Evolutionary conservation across 2,329 filamentous ascomycete genomes (phyloP).

Genomic region (Pseudogymnoascus sp.): DNA sequence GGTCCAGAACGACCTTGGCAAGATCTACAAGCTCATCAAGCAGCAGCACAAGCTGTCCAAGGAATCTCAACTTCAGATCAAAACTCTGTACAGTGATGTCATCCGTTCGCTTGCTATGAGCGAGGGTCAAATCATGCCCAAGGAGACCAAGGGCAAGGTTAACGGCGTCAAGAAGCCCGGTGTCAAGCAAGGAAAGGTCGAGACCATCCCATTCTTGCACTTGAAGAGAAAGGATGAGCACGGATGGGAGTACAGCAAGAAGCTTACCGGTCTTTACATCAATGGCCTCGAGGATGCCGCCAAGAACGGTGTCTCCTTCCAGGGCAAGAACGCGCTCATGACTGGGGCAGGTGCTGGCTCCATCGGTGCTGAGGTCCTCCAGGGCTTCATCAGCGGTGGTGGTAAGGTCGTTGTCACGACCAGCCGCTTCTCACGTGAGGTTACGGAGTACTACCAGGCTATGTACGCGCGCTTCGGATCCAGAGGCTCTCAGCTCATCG

Average conservation of each 20-base stretch:
- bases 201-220: constrained; percentile 96
- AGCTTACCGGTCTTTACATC: constrained; percentile 86
- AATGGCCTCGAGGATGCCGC: constrained; percentile 87
- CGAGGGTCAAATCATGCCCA: constrained; percentile 90
- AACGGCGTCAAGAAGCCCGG: constrained; percentile 46
- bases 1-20: constrained; percentile 89
- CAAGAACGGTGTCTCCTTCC: constrained; percentile 78
- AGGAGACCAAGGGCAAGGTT: constrained; percentile 62
- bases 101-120: constrained; percentile 95
- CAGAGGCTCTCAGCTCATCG: constrained; percentile 89
- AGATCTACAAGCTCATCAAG: constrained; percentile 97
- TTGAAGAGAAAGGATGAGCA: constrained; percentile 89
- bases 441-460: constrained; percentile 97
- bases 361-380: constrained; percentile 92
- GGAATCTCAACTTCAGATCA: constrained; percentile 92
- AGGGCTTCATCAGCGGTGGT: constrained; percentile 91
- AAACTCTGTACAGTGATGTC: constrained; percentile 87
- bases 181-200: constrained; percentile 68
- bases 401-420: constrained; percentile 96
- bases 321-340: constrained; percentile 95
- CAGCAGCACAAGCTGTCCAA: constrained; percentile 98
- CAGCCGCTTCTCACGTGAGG: constrained; percentile 89
- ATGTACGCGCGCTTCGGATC: constrained; percentile 96
- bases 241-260: constrained; percentile 99
- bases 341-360: constrained; percentile 96